Conservation (phyloP, 2,329 filamentous ascomycete genomes). For the Achaetomium macrosporum region DNA sequence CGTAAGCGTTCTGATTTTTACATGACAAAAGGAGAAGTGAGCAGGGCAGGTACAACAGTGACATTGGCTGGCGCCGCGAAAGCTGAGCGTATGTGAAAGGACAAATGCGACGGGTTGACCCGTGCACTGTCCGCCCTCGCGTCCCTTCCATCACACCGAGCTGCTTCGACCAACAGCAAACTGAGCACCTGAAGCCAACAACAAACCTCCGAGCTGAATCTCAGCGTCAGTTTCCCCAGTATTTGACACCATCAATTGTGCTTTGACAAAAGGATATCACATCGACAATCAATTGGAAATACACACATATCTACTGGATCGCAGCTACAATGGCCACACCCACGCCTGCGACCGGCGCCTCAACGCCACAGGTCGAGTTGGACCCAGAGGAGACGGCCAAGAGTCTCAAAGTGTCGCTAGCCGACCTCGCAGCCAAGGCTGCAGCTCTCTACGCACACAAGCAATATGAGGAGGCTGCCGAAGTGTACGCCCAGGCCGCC, state of each 20-base stretch:
- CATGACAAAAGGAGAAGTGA: too few relatives aligned
- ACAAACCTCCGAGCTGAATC: neutral
- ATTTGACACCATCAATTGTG: neutral
- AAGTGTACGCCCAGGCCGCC: slow-evolving; percentile 81
- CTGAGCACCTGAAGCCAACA: neutral
- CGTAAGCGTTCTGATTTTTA: too few relatives aligned
- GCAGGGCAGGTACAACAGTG: too few relatives aligned
- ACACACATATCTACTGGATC: neutral
- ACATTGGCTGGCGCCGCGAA: too few relatives aligned
- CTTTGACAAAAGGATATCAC: neutral
- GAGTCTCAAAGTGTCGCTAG: slow-evolving; percentile 56
- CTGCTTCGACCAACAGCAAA: neutral
- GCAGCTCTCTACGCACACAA: slow-evolving; percentile 83
- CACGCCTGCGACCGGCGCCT: slow-evolving; percentile 27
- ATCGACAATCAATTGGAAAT: neutral
- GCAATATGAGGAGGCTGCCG: slow-evolving; percentile 78
- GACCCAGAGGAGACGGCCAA: slow-evolving; percentile 30
- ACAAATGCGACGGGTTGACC: too few relatives aligned
- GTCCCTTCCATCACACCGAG: too few relatives aligned
- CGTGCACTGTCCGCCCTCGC: too few relatives aligned
- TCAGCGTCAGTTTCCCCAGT: neutral
- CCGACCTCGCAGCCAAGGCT: slow-evolving; percentile 73
- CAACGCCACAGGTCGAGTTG: slow-evolving; percentile 29
- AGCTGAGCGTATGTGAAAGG: too few relatives aligned
- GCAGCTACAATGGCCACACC: slow-evolving; percentile 25